Conservation (phyloP, 768 basidiomycete species). For the Tricholoma bakamatsutake region DNA sequence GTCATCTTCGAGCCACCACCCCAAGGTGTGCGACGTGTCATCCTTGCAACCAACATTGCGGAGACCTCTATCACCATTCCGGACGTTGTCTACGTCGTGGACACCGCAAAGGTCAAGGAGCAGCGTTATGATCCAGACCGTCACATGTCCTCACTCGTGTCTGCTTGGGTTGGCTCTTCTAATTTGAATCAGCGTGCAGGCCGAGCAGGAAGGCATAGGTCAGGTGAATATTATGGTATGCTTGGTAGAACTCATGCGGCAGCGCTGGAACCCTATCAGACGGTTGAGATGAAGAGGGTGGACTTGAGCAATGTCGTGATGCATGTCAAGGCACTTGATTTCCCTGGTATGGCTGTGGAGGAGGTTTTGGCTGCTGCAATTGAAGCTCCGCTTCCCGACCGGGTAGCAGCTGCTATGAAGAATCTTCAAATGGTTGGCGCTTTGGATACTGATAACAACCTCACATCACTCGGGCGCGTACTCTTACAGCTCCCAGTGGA, state of each 20-base stretch:
- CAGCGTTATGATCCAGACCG: constrained; percentile 84
- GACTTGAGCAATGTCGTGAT: constrained; percentile 91
- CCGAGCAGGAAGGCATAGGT: constrained; percentile 85
- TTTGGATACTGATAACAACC: constrained; percentile 63
- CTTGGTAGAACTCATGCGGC: constrained; percentile 57
- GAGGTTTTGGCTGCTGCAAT: constrained; percentile 82
- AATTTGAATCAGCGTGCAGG: constrained; percentile 91
- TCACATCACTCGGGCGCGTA: constrained; percentile 85
- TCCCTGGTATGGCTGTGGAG: constrained; percentile 80
- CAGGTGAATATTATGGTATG: constrained; percentile 89
- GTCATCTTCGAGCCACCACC: constrained; percentile 82
- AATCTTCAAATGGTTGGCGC: constrained; percentile 84
- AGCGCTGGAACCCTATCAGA: constrained; percentile 70
- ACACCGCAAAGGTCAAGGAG: constrained; percentile 85
- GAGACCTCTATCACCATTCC: constrained; percentile 96
- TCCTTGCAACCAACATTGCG: constrained; percentile 92
- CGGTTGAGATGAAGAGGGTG: constrained; percentile 92
- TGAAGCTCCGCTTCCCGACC: constrained; percentile 77
- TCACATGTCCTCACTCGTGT: constrained; percentile 83
- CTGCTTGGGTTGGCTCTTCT: constrained; percentile 86
- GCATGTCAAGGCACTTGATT: constrained; percentile 92
- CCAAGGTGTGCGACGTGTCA: constrained; percentile 74
- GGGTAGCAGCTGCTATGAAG: constrained; percentile 75
- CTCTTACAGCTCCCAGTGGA: constrained; percentile 88
- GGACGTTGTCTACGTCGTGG: constrained; percentile 91